Base-by-base conservation (phyloP, 2,329 filamentous ascomycete genomes). In the Alternaria viburni region DNA sequence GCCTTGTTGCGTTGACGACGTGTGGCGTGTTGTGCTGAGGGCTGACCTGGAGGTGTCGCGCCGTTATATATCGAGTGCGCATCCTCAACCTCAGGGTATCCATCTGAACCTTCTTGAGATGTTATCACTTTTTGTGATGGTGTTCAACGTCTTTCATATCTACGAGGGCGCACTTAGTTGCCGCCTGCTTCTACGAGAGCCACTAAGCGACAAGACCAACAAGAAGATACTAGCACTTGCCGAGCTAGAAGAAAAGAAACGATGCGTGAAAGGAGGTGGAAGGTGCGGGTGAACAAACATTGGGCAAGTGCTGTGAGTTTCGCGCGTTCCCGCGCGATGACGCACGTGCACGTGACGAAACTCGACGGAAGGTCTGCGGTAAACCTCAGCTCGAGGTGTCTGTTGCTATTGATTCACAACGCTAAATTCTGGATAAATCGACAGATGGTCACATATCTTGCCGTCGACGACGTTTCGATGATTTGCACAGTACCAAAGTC, bases 1-100 rank as follows among this genome's bases (percentile, higher is more conserved):
- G 71, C 69, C 71, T 73, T 66, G 64, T 54, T 61, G 50, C 19
- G 17, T 36, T 41, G 52, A 66, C 62, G 66, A 64, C 61, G 63
- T 54, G 61, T 50, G 51, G 49, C 45, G 19, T 28, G 49, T 28
- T 59, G 49, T 55, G 57, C 56, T 59, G 52, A 56, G 52, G 56
- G 59, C 57, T 47, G 62, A 43, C 54, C 59, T 43, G 43, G 60
- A 54, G 50, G 47, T 46, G 13, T 21, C n/a, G 28, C 26, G 51
- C 19, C 64, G 45, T 26, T 66, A 66, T 72, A 71, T 66, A 55
- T 62, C 57, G 28, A 59, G 49, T 15, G 15, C 32, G 5, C 4
- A 5, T 23, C 51, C 54, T 57, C 54, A 59, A 54, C 57, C 51
- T 51, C 26, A 12, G 19, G 0, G 3, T 6, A 41, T 21, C 10